Conservation (phyloP, 768 basidiomycete genomes). For the Pleurotus giganteus region DNA sequence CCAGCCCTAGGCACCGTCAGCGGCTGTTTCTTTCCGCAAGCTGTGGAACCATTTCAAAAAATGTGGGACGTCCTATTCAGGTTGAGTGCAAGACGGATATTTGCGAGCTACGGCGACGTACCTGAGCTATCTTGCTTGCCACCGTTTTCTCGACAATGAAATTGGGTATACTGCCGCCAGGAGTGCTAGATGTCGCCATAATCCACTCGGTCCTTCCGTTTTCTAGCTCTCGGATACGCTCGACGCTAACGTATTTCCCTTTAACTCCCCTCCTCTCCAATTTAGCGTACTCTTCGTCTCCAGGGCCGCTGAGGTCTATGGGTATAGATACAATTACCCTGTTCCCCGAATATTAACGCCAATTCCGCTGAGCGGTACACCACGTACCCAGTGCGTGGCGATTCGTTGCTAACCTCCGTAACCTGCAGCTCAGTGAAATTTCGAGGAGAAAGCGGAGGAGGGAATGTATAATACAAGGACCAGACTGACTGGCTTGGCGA, state of each 20-base stretch:
- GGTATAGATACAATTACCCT: slow-evolving; percentile 65
- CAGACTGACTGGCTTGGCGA: slow-evolving; percentile 67
- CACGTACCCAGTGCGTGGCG: slow-evolving; percentile 62
- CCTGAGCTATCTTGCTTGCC: slow-evolving; percentile 61
- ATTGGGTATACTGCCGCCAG: slow-evolving; percentile 66
- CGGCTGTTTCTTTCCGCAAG: slow-evolving; percentile 17
- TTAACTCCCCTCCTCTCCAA: slow-evolving; percentile 63
- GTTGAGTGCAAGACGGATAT: not conserved
- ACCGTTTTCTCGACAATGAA: slow-evolving; percentile 63
- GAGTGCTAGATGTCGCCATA: slow-evolving; percentile 75
- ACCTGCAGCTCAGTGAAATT: slow-evolving; percentile 76
- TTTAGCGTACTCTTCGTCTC: slow-evolving; percentile 53
- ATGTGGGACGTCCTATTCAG: slow-evolving; percentile 63
- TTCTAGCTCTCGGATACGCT: slow-evolving; percentile 59
- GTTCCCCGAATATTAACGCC: not conserved
- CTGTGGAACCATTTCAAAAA: slow-evolving; percentile 66
- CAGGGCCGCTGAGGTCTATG: slow-evolving; percentile 53
- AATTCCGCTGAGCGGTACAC: not conserved
- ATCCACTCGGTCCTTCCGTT: slow-evolving; percentile 71
- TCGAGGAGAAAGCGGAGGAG: slow-evolving; percentile 67
- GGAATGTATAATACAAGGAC: slow-evolving; percentile 72
- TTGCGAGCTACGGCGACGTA: slow-evolving; percentile 23
- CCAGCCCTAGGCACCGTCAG: not conserved
- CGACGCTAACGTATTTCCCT: slow-evolving; percentile 70
- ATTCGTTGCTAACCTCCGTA: slow-evolving; percentile 44